phyloP scores from a whole-genome alignment of 108 stramenopile species.

The Asterionellopsis glacialis region DNA sequence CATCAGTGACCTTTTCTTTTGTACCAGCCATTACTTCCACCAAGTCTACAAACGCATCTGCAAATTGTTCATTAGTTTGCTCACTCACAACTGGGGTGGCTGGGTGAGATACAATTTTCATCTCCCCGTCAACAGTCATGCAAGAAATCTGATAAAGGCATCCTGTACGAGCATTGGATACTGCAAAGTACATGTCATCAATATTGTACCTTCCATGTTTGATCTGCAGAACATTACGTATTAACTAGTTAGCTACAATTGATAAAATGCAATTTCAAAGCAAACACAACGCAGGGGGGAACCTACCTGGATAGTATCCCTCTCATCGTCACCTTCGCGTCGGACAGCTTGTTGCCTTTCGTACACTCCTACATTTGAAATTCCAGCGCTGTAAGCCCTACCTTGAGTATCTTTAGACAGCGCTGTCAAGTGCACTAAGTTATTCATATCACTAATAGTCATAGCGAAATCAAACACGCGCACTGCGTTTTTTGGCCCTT shows the following conservation, averaged over 20 bases:
- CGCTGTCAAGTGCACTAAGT: slow-evolving; percentile 75
- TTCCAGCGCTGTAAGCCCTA: slow-evolving; percentile 80
- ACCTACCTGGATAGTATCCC: slow-evolving; percentile 40
- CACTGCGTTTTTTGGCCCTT: slow-evolving; percentile 73
- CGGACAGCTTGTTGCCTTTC: slow-evolving; percentile 61
- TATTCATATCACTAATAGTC: slow-evolving; percentile 79
- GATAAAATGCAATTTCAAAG: too few relatives aligned
- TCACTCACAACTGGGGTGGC: slow-evolving; percentile 66
- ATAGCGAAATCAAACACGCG: slow-evolving; percentile 83
- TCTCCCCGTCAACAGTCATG: slow-evolving; percentile 68
- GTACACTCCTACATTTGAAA: slow-evolving; percentile 82
- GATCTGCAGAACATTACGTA: slow-evolving; percentile 8
- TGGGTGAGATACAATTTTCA: slow-evolving; percentile 80
- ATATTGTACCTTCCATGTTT: slow-evolving; percentile 70
- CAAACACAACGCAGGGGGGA: neutral
- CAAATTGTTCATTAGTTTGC: slow-evolving; percentile 56
- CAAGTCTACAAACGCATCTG: slow-evolving; percentile 67
- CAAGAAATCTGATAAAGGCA: slow-evolving; percentile 66
- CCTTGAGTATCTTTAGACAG: slow-evolving; percentile 76
- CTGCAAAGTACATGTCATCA: slow-evolving; percentile 76
- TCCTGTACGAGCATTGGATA: slow-evolving; percentile 70
- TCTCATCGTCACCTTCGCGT: slow-evolving; percentile 32
- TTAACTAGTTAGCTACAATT: too few relatives aligned
- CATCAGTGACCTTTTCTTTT: neutral
- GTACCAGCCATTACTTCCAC: slow-evolving; percentile 45